Percentiles rank a stretch among this genome's conserved stretches.
These are phyloP conservation scores for Neurospora tetraspora DNA, from an alignment of 495 filamentous ascomycete genomes.

Conservation along the genomic window DNA sequence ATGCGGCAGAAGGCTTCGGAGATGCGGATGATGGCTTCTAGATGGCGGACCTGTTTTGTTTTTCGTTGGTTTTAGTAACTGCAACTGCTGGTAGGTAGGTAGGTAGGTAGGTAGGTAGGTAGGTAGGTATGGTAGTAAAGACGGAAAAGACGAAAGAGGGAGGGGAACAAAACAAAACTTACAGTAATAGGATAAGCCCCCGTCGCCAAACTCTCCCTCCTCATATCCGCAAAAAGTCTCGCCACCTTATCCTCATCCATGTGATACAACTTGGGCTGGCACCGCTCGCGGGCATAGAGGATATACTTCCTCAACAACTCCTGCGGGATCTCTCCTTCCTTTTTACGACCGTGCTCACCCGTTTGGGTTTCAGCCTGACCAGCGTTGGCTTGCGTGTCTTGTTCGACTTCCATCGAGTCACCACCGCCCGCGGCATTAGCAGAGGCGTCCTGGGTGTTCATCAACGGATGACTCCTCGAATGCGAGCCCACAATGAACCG, in stretches of 20 bases:
- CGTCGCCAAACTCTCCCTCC: conserved; percentile 81
- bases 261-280: conserved; percentile 86
- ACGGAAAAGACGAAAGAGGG: background rate
- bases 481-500: conserved; percentile 93
- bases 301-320: conserved; percentile 95
- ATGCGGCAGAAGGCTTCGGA: conserved; percentile 89
- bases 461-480: conserved; percentile 75
- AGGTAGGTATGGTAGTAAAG: too few relatives aligned
- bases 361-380: conserved; percentile 5
- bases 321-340: conserved; percentile 78
- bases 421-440: conserved; percentile 30
- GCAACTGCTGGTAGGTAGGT: too few relatives aligned
- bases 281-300: conserved; percentile 85
- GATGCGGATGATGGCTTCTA: conserved; percentile 96
- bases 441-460: conserved; percentile 32
- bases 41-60: conserved; percentile 69
- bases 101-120: too few relatives aligned
- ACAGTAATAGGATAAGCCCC: conserved; percentile 98
- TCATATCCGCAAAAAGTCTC: conserved; percentile 90
- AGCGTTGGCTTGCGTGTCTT: conserved; percentile 22
- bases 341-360: conserved; percentile 32
- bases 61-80: too few relatives aligned
- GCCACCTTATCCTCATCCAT: conserved; percentile 98
- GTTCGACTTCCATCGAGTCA: conserved; percentile 54
- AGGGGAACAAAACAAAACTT: conserved; percentile 24